Percentiles rank a stretch among this genome's conserved stretches.
Evolutionary conservation across 2,329 filamentous ascomycete genomes (phyloP).

Genomic region (Cadophora malorum): DNA sequence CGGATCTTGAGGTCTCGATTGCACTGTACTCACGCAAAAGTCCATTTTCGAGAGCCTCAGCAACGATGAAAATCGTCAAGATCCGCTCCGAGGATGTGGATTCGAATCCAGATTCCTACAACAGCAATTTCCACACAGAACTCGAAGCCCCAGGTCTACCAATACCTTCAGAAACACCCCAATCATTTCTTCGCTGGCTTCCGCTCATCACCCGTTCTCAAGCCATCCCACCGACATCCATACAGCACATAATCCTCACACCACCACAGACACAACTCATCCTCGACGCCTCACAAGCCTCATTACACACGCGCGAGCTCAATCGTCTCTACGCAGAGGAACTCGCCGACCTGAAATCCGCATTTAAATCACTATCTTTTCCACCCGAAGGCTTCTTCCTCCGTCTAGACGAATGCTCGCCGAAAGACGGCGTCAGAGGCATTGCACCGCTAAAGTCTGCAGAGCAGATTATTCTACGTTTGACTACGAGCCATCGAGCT

Average conservation of each 20-base stretch:
- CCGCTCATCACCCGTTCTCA: conserved; percentile 49
- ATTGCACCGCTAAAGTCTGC: conserved; percentile 34
- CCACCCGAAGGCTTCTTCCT: conserved; percentile 51
- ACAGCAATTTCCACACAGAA: conserved; percentile 48
- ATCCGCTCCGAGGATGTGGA: conserved; percentile 3
- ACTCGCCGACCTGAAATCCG: conserved; percentile 43
- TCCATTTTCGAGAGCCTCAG: background rate
- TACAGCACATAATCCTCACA: conserved; percentile 46
- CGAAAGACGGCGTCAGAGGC: conserved; percentile 49
- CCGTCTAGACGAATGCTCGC: conserved; percentile 51
- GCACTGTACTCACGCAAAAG: background rate
- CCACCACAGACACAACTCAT: conserved; percentile 44
- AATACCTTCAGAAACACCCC: conserved; percentile 46
- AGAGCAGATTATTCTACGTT: conserved; percentile 47
- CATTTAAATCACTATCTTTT: conserved; percentile 40
- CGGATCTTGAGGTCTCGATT: background rate
- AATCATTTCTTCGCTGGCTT: conserved; percentile 52
- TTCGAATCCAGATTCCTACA: conserved; percentile 41
- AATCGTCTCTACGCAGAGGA: conserved; percentile 47
- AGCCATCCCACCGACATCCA: conserved; percentile 33
- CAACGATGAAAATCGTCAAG: conserved; percentile 10
- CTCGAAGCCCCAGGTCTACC: conserved; percentile 43
- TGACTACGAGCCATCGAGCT: conserved; percentile 50
- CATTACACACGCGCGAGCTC: conserved; percentile 43
- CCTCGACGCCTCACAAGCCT: conserved; percentile 43